Percentiles rank a stretch among this genome's conserved stretches.
Evolutionary conservation across 2,329 filamentous ascomycete genomes (phyloP).

Genomic region (Aureobasidium leucospermi): DNA sequence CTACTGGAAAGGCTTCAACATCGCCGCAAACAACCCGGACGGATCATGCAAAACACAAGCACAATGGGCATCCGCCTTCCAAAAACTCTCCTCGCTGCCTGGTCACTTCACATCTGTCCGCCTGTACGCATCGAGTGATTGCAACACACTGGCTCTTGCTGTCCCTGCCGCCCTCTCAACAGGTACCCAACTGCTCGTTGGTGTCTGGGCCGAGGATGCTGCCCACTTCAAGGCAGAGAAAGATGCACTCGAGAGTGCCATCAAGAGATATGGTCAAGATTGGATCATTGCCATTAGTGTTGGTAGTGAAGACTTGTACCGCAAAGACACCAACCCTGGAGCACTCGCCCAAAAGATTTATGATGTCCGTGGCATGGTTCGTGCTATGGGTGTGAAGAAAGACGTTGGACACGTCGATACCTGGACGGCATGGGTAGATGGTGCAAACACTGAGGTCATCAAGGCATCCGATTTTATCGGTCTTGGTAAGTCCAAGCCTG

Average conservation of each 20-base stretch:
- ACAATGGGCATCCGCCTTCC: slow-evolving; percentile 31
- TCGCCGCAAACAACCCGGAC: slow-evolving; percentile 32
- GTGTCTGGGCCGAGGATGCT: slow-evolving; percentile 49
- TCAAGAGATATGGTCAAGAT: slow-evolving; percentile 48
- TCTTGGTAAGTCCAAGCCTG: neutral
- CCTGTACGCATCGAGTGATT: slow-evolving; percentile 58
- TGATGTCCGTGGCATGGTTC: slow-evolving; percentile 47
- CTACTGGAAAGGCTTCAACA: slow-evolving; percentile 38
- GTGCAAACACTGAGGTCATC: slow-evolving; percentile 53
- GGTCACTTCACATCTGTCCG: slow-evolving; percentile 53
- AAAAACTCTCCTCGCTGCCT: slow-evolving; percentile 35
- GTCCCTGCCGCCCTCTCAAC: slow-evolving; percentile 54
- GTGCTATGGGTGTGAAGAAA: slow-evolving; percentile 38
- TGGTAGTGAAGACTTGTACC: slow-evolving; percentile 62
- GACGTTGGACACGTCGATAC: slow-evolving; percentile 62
- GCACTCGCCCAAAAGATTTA: slow-evolving; percentile 40
- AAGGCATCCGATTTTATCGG: slow-evolving; percentile 58
- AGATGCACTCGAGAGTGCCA: slow-evolving; percentile 50
- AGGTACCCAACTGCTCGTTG: slow-evolving; percentile 55
- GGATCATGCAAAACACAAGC: slow-evolving; percentile 33
- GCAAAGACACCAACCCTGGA: slow-evolving; percentile 37
- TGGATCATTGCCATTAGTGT: slow-evolving; percentile 59
- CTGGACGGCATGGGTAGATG: slow-evolving; percentile 50
- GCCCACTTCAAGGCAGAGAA: slow-evolving; percentile 54
- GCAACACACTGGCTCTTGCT: slow-evolving; percentile 41